Conservation (phyloP, 768 basidiomycete genomes). For the Chalciporus chontae region DNA sequence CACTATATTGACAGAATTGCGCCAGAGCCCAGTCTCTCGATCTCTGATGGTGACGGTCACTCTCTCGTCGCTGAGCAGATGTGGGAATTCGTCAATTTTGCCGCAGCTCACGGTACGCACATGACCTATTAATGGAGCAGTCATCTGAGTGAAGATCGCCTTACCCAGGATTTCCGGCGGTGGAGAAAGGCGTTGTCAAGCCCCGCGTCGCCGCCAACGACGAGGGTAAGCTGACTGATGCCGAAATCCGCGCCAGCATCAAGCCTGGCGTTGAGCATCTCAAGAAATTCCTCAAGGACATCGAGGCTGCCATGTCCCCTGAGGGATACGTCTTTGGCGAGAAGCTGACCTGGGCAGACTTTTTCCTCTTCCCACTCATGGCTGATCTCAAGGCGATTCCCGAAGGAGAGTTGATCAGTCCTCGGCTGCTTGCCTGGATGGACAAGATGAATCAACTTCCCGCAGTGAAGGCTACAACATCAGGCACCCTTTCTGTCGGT, state of each 20-base stretch:
- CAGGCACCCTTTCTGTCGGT: slow-evolving; percentile 24
- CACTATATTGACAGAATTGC: slow-evolving; percentile 29
- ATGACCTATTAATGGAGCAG: neutral
- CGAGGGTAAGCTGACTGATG: slow-evolving; percentile 19
- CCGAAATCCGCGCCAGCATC: slow-evolving; percentile 19
- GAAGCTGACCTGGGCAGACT: slow-evolving; percentile 30
- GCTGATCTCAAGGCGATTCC: slow-evolving; percentile 29
- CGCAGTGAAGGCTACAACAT: slow-evolving; percentile 21
- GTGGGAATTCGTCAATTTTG: slow-evolving; percentile 33
- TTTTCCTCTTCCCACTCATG: slow-evolving; percentile 31
- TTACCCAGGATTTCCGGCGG: slow-evolving; percentile 24
- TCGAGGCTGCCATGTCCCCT: slow-evolving; percentile 23
- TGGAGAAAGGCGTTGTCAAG: slow-evolving; percentile 32
- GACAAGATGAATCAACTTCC: slow-evolving; percentile 23
- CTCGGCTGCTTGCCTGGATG: slow-evolving; percentile 25
- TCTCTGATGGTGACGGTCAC: slow-evolving; percentile 19
- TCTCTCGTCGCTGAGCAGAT: slow-evolving; percentile 26
- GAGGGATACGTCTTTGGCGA: slow-evolving; percentile 29
- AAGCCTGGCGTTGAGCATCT: slow-evolving; percentile 16
- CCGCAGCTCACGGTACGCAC: slow-evolving; percentile 20
- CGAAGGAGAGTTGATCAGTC: slow-evolving; percentile 23
- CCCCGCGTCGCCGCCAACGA: slow-evolving; percentile 28
- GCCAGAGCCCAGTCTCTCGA: slow-evolving; percentile 25
- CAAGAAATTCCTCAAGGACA: slow-evolving; percentile 11
- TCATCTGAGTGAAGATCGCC: neutral